Evolutionary conservation across 805 yeast genomes (phyloP), one percentile per base, ranked within the genome.

Genomic region (Candida railenensis): DNA sequence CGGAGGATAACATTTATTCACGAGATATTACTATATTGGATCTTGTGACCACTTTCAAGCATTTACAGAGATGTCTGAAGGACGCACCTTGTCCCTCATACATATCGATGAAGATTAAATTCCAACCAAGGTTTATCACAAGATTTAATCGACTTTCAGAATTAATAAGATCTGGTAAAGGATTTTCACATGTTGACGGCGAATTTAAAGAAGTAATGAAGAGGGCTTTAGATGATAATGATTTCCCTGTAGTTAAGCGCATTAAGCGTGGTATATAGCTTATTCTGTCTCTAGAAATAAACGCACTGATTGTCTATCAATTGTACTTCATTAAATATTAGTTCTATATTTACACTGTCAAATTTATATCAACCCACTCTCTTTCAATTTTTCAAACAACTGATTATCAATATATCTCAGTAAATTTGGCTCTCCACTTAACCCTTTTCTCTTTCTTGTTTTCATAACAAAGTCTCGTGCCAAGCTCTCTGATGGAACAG

Each of bases 391-490:
- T 5, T 70, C 69, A 52, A 74, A 79, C 16, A 87, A 65, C 1
- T 78, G 85, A 1, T 67, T 65, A 44, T 85, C 95, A 22, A 91
- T 77, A 57, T 84, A 89, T 53, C 82, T 82, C 42, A 76, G 73
- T 41, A 91, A 58, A 2, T 75, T 73, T 18, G 89, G 88, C 49
- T 85, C 95, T 12, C 84, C 88, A 5, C 81, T 75, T 32, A 92
- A 66, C 0, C 97, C 98, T 61, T 90, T 92, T 55, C 97, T 77
- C 55, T 83, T 81, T 61, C 99, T 76, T 0, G 97, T 89, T 63
- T 95, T 94, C 67, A 89, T 67, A 25, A 89, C 84, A 57, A 90
- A 89, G 64, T 94, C 99, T 47, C 99, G 73, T 1, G 97, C 92
- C 48, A 91, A 67, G 2, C 87, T 82, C 8, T 70, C 69, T 0